Evolutionary conservation across 257 asterid genomes (phyloP).

Genomic region (Catharanthus roseus): DNA sequence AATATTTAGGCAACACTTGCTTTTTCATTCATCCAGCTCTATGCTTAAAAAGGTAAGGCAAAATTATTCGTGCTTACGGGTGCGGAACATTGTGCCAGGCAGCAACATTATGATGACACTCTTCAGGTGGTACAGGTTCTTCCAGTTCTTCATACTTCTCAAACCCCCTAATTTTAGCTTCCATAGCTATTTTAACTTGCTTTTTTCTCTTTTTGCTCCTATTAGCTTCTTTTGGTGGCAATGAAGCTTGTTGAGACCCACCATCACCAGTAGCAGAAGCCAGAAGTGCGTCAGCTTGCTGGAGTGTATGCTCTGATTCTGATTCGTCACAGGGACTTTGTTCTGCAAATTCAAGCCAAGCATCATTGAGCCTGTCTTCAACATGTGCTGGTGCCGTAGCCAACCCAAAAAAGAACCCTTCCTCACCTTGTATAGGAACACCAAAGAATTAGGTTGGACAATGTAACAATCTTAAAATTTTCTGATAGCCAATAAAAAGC

Average conservation of each 20-base stretch:
- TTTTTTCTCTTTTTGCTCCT: conserved; percentile 60
- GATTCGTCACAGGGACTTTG: conserved; percentile 55
- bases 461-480: neutral
- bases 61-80: conserved; percentile 55
- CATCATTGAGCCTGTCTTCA: conserved; percentile 91
- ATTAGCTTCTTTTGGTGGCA: conserved; percentile 34
- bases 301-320: conserved; percentile 36
- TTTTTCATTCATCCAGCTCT: neutral
- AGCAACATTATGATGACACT: conserved; percentile 75
- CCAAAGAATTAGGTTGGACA: neutral
- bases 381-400: conserved; percentile 99
- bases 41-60: neutral
- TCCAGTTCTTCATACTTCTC: conserved; percentile 63
- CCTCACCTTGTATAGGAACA: conserved; percentile 47
- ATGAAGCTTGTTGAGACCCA: conserved; percentile 57
- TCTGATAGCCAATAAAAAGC: neutral
- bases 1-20: neutral
- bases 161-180: conserved; percentile 83
- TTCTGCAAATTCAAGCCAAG: conserved; percentile 97
- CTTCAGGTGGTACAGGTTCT: conserved; percentile 51
- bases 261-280: conserved; percentile 67
- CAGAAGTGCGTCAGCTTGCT: conserved; percentile 55
- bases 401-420: conserved; percentile 79
- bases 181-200: conserved; percentile 69
- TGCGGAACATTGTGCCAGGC: conserved; percentile 98